Percentiles rank a stretch among this genome's conserved stretches.
phyloP scores from a whole-genome alignment of 2,329 filamentous ascomycete species.

The Fonsecaea pugnacius region DNA sequence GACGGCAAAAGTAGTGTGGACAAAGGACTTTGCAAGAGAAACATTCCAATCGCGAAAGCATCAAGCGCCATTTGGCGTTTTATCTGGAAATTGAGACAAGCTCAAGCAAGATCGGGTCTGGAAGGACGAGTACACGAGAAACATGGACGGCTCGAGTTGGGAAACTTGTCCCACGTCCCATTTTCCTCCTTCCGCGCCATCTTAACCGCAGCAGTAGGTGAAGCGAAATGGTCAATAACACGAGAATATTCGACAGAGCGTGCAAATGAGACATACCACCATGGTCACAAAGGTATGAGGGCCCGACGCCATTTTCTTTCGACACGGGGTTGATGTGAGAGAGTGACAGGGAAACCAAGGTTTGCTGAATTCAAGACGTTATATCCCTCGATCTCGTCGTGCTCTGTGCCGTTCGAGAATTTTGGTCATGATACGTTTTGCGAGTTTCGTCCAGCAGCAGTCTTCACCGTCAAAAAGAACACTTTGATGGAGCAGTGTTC shows the following conservation, averaged over 20 bases:
- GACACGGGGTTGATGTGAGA: not conserved
- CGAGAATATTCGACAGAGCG: not conserved
- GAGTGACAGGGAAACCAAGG: not conserved
- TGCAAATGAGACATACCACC: slow-evolving; percentile 23
- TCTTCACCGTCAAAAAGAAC: not conserved
- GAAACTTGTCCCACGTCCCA: not conserved
- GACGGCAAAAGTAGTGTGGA: not conserved
- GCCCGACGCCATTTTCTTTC: slow-evolving; percentile 34
- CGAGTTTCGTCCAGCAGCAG: not conserved
- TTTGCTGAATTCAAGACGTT: not conserved
- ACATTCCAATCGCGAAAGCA: not conserved
- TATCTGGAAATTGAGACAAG: not conserved
- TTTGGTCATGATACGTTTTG: not conserved
- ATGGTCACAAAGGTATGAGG: slow-evolving; percentile 36
- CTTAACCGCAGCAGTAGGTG: not conserved
- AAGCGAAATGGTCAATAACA: not conserved
- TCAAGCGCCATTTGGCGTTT: not conserved
- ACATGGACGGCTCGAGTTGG: not conserved
- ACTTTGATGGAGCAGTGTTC: not conserved
- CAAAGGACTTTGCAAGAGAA: not conserved
- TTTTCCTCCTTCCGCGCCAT: not conserved
- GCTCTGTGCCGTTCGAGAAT: not conserved
- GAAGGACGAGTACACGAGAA: not conserved
- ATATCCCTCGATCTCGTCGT: slow-evolving; percentile 1
- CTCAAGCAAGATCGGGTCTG: too few species aligned